phyloP scores from a whole-genome alignment of 2,329 filamentous ascomycete species.

The Fusarium luffae region DNA sequence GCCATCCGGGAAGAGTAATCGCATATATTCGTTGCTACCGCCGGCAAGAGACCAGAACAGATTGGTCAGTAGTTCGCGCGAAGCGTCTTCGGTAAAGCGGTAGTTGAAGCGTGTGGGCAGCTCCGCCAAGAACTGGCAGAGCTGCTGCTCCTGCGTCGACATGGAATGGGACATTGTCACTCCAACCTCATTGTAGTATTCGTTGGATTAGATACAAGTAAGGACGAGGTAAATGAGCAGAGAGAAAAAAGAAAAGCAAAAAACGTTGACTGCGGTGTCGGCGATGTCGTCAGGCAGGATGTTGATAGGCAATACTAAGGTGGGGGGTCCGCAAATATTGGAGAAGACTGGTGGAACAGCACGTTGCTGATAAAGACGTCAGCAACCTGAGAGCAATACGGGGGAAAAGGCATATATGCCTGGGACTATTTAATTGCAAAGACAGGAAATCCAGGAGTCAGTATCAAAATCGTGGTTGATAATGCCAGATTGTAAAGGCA shows the following conservation, averaged over 20 bases:
- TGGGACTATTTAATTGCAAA: not conserved
- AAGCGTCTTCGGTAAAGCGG: slow-evolving; percentile 78
- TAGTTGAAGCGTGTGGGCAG: slow-evolving; percentile 79
- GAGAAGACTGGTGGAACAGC: slow-evolving; percentile 38
- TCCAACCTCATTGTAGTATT: slow-evolving; percentile 44
- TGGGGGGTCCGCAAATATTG: slow-evolving; percentile 36
- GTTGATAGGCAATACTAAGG: slow-evolving; percentile 26
- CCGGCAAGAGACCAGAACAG: slow-evolving; percentile 90
- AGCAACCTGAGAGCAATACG: slow-evolving; percentile 23
- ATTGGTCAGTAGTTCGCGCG: slow-evolving; percentile 76
- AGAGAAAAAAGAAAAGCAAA: slow-evolving; percentile 11
- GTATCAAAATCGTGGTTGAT: not conserved
- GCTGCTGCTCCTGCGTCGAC: slow-evolving; percentile 79
- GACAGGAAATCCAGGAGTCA: not conserved
- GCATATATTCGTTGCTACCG: slow-evolving; percentile 77
- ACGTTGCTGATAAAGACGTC: slow-evolving; percentile 32
- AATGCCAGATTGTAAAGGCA: slow-evolving; percentile 3
- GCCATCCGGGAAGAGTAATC: slow-evolving; percentile 84
- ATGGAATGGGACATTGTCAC: slow-evolving; percentile 63
- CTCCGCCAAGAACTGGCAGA: slow-evolving; percentile 83
- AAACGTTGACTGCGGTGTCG: slow-evolving; percentile 30
- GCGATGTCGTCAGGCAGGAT: slow-evolving; percentile 42
- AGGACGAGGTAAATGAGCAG: not conserved
- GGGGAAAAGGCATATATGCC: slow-evolving; percentile 5
- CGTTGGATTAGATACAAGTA: not conserved